Conservation (phyloP, 1,284 basidiomycete species). For the Microbotryum saponariae region DNA sequence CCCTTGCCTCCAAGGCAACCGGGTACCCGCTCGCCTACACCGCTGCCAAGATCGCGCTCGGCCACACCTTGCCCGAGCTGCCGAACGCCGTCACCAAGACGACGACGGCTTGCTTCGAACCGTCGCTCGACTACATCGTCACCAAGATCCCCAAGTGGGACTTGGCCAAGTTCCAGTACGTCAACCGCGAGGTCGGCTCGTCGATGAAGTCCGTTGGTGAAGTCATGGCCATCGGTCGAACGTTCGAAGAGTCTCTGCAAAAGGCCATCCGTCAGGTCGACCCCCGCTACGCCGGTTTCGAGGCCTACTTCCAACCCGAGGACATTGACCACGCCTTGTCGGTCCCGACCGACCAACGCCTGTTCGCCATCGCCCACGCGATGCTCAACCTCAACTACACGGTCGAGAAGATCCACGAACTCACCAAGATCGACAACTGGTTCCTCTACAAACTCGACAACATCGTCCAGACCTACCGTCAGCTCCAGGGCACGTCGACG, state of each 20-base stretch:
- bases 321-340: constrained; percentile 71
- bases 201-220: constrained; percentile 99
- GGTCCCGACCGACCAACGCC: constrained; percentile 74
- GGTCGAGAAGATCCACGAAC: constrained; percentile 83
- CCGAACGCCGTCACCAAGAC: constrained; percentile 99
- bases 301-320: constrained; percentile 66
- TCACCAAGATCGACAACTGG: constrained; percentile 98
- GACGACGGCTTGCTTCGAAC: constrained; percentile 98
- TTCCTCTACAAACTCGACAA: constrained; percentile 83
- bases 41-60: constrained; percentile 98
- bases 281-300: constrained; percentile 63
- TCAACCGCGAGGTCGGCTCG: constrained; percentile 90
- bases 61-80: constrained; percentile 92
- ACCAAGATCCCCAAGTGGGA: constrained; percentile 99
- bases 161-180: constrained; percentile 93
- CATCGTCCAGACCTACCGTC: constrained; percentile 67
- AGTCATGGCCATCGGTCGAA: constrained; percentile 99
- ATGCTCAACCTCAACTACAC: constrained; percentile 90
- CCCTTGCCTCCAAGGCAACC: constrained; percentile 95
- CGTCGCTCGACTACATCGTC: constrained; percentile 98
- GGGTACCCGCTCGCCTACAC: constrained; percentile 98
- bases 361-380: constrained; percentile 95
- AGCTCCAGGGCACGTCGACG: constrained; percentile 26
- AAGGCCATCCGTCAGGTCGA: constrained; percentile 98
- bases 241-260: constrained; percentile 96